Conservation (phyloP, 768 basidiomycete genomes). For the Steccherinum ochraceum region DNA sequence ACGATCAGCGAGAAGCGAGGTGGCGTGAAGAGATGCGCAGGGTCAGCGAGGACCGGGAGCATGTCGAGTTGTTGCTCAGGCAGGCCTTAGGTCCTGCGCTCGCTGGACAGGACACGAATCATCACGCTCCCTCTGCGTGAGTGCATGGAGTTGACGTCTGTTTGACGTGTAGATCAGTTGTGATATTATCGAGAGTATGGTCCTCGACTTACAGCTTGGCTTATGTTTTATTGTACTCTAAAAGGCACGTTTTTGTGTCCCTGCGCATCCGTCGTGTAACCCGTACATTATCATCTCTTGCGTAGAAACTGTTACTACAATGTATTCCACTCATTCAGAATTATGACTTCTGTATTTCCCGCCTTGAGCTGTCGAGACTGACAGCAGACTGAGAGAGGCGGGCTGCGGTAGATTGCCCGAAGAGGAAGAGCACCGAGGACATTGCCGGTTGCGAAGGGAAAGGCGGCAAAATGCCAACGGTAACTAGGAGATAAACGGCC, state of each 20-base stretch:
- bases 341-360: too few relatives aligned
- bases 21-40: slow-evolving; percentile 59
- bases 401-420: too few relatives aligned
- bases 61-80: slow-evolving; percentile 56
- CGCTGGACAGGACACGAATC: slow-evolving; percentile 10
- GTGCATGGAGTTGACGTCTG: too few relatives aligned
- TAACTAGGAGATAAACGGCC: background rate
- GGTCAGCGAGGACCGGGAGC: slow-evolving; percentile 60
- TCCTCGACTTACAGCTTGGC: background rate
- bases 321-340: too few relatives aligned
- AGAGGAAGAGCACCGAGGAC: too few relatives aligned
- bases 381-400: too few relatives aligned
- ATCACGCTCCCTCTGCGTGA: background rate
- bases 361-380: too few relatives aligned
- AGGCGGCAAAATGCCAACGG: background rate
- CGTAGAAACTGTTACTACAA: too few relatives aligned
- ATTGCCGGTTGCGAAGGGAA: background rate
- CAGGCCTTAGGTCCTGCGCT: slow-evolving; percentile 45
- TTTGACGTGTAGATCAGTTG: background rate
- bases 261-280: background rate
- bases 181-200: background rate
- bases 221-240: background rate
- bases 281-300: background rate
- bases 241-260: background rate
- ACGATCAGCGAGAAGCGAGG: slow-evolving; percentile 60